Conservation (phyloP, 1,284 basidiomycete genomes). For the Sphaerobolus stellatus region DNA sequence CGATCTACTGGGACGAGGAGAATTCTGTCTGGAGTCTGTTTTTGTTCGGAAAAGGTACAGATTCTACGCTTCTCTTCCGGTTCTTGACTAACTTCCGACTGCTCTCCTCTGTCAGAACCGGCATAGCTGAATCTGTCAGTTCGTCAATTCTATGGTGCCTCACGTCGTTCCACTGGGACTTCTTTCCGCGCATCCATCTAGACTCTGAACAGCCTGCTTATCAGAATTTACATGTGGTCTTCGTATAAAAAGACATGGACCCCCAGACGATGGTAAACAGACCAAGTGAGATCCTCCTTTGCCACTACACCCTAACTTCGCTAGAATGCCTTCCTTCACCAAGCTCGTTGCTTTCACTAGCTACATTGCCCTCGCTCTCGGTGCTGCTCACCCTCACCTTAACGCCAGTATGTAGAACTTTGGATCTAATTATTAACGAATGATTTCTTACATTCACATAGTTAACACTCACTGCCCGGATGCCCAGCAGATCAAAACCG, state of each 20-base stretch:
- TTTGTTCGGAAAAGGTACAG: conserved; percentile 3
- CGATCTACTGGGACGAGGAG: too few species aligned
- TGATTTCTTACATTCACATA: neutral
- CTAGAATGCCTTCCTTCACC: conserved; percentile 9
- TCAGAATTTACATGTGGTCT: too few species aligned
- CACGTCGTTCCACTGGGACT: neutral
- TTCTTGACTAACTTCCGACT: neutral
- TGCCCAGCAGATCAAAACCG: neutral
- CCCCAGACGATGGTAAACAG: neutral
- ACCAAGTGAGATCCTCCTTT: neutral
- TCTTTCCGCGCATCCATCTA: neutral
- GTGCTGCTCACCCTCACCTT: neutral
- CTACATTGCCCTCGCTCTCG: neutral
- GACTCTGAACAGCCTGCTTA: neutral
- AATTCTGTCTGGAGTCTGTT: neutral
- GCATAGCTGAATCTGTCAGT: conserved; percentile 9
- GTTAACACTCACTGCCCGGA: neutral
- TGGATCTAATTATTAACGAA: neutral
- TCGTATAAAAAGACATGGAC: neutral
- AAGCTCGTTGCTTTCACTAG: conserved; percentile 6
- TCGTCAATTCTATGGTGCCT: conserved; percentile 6
- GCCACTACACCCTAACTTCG: neutral
- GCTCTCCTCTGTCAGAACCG: neutral
- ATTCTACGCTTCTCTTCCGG: conserved; percentile 8
- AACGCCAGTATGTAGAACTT: too few species aligned